These are phyloP conservation scores for Colletotrichum lini DNA, from an alignment of 2,329 filamentous ascomycete species.

Conservation along the genomic window DNA sequence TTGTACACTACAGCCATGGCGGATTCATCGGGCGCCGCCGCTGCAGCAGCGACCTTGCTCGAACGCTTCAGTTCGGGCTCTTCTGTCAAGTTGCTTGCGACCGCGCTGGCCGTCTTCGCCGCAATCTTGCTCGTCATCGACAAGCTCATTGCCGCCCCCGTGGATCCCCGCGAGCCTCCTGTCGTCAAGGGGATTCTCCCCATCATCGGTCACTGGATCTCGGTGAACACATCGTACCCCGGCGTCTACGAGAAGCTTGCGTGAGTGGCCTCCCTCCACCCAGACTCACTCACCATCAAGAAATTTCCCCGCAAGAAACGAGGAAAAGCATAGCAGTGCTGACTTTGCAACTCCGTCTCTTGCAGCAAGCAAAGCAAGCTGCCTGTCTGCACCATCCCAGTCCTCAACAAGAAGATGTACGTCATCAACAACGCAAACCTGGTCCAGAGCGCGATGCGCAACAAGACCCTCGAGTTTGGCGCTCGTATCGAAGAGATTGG, in stretches of 20 bases:
- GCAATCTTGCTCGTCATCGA: slow-evolving; percentile 19
- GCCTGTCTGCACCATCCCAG: slow-evolving; percentile 61
- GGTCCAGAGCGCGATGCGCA: slow-evolving; percentile 56
- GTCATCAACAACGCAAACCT: slow-evolving; percentile 59
- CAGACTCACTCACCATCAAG: neutral
- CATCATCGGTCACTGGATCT: slow-evolving; percentile 61
- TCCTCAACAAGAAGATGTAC: slow-evolving; percentile 61
- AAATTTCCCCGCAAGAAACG: neutral
- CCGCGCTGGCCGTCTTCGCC: slow-evolving; percentile 4
- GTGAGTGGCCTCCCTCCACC: slow-evolving; percentile 46
- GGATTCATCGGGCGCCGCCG: neutral
- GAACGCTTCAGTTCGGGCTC: slow-evolving; percentile 17
- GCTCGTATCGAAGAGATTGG: slow-evolving; percentile 56
- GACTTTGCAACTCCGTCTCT: neutral
- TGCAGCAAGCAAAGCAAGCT: slow-evolving; percentile 46
- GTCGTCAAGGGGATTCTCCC: slow-evolving; percentile 57
- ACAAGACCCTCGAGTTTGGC: slow-evolving; percentile 55
- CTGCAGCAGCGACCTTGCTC: slow-evolving; percentile 3
- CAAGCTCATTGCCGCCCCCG: slow-evolving; percentile 23
- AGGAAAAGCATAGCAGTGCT: neutral
- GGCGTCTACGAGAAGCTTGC: slow-evolving; percentile 56
- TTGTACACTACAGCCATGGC: neutral
- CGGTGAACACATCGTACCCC: slow-evolving; percentile 55
- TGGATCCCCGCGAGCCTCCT: slow-evolving; percentile 59
- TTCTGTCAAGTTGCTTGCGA: neutral